A percentile compares a stretch with the other conserved stretches of the same genome.
These are phyloP conservation scores for Aspergillus indologenus DNA, from an alignment of 495 filamentous ascomycete genomes.

Conservation along the genomic window DNA sequence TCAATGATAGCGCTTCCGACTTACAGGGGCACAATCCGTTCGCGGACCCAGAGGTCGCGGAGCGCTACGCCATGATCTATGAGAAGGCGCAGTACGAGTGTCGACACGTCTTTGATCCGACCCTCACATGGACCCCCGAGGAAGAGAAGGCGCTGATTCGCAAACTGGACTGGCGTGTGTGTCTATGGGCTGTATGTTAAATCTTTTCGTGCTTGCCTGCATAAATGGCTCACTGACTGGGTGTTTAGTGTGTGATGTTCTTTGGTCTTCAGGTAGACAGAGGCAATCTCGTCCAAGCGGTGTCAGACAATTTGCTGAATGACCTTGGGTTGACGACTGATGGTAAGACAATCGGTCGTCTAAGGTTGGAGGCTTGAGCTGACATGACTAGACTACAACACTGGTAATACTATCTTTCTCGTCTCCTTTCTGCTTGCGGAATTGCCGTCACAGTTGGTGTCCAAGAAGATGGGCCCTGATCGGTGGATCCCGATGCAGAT, in stretches of 20 bases:
- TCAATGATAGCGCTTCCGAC: background rate
- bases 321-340: constrained; percentile 54
- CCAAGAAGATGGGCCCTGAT: constrained; percentile 69
- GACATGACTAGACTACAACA: constrained; percentile 43
- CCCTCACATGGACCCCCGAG: constrained; percentile 48
- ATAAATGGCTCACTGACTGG: background rate
- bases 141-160: constrained; percentile 52
- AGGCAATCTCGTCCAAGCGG: constrained; percentile 52
- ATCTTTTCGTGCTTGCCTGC: background rate
- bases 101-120: constrained; percentile 55
- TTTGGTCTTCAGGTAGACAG: constrained; percentile 58
- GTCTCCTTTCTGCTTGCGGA: constrained; percentile 61
- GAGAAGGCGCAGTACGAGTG: constrained; percentile 51
- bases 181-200: constrained; percentile 50
- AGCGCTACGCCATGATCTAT: constrained; percentile 45
- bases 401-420: constrained; percentile 32
- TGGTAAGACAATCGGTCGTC: constrained; percentile 46
- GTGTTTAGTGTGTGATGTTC: constrained; percentile 50
- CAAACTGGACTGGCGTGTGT: constrained; percentile 51
- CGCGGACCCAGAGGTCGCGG: constrained; percentile 42
- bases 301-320: constrained; percentile 53
- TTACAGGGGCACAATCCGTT: constrained; percentile 33
- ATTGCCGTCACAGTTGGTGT: constrained; percentile 64
- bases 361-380: constrained; percentile 38
- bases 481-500: constrained; percentile 78